A percentile compares a stretch with the other conserved stretches of the same genome.
Evolutionary conservation across 139 green algal species (phyloP).

Genomic region (Asterochloris erici): DNA sequence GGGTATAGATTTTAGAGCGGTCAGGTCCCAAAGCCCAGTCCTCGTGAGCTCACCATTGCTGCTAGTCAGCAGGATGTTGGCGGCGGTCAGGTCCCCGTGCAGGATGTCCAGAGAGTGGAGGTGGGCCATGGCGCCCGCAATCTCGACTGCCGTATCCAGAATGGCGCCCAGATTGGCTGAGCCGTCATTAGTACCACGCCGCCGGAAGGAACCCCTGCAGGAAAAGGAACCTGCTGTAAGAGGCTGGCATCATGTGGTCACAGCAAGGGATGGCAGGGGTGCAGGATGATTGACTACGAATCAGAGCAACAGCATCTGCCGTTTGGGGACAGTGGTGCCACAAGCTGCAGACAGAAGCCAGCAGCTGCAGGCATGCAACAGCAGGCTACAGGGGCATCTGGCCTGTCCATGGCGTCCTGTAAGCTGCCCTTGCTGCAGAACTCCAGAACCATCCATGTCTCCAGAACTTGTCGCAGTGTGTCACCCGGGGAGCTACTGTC

Average conservation of each 20-base stretch:
- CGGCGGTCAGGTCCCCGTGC: slow-evolving; percentile 42
- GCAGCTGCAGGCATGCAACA: neutral
- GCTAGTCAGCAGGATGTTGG: slow-evolving; percentile 41
- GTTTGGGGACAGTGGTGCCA: too few species aligned
- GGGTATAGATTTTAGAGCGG: too few species aligned
- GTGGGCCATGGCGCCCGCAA: slow-evolving; percentile 39
- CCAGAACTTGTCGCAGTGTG: slow-evolving; percentile 2
- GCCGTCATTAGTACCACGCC: slow-evolving; percentile 3
- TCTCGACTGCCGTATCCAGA: slow-evolving; percentile 22
- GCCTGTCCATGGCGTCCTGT: slow-evolving; percentile 19
- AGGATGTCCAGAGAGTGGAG: slow-evolving; percentile 36
- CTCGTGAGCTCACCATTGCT: neutral
- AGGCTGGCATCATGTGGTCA: neutral
- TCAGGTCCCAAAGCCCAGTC: too few species aligned
- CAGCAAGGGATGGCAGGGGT: neutral
- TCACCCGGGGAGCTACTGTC: too few species aligned
- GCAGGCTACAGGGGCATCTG: neutral
- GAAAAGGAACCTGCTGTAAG: neutral
- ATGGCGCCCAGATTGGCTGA: slow-evolving; percentile 10
- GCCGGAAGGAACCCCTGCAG: slow-evolving; percentile 13
- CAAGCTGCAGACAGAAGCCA: too few species aligned
- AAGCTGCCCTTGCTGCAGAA: slow-evolving; percentile 26
- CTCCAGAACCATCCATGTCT: slow-evolving; percentile 34
- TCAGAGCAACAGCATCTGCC: neutral
- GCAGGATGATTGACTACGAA: neutral